A percentile compares a stretch with the other conserved stretches of the same genome.
phyloP scores from a whole-genome alignment of 1,284 basidiomycete species.

The Pseudozyma pruni region DNA sequence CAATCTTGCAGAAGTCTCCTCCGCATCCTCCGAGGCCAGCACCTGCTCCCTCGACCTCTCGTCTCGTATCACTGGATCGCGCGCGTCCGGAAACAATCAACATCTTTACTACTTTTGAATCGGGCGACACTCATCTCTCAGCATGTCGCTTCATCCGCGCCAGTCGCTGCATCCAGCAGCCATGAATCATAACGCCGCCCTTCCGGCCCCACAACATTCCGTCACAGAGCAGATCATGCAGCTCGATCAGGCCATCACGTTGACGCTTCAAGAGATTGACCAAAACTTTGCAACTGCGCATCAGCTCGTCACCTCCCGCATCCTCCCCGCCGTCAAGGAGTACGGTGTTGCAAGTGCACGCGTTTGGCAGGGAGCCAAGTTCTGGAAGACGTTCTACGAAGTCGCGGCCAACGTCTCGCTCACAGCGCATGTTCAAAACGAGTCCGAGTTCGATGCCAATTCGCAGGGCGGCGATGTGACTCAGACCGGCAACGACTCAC shows the following conservation, averaged over 20 bases:
- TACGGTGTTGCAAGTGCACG: constrained; percentile 87
- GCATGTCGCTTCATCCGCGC: constrained; percentile 44
- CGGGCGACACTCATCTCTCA: background rate
- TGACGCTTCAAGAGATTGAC: constrained; percentile 83
- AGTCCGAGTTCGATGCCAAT: constrained; percentile 40
- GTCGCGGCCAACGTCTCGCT: constrained; percentile 86
- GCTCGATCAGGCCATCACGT: constrained; percentile 92
- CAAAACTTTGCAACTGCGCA: constrained; percentile 91
- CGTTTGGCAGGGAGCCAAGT: constrained; percentile 88
- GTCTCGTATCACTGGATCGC: too few relatives aligned
- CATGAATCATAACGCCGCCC: constrained; percentile 25
- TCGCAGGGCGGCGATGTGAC: constrained; percentile 39
- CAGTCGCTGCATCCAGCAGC: constrained; percentile 50
- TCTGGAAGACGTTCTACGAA: constrained; percentile 96
- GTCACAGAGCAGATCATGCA: constrained; percentile 88
- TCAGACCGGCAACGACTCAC: constrained; percentile 33
- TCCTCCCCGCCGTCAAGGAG: constrained; percentile 86
- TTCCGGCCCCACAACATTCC: constrained; percentile 65
- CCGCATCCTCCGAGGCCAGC: too few relatives aligned
- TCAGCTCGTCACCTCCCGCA: constrained; percentile 80
- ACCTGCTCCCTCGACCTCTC: too few relatives aligned
- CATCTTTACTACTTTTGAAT: background rate
- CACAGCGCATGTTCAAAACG: constrained; percentile 40
- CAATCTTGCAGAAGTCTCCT: too few relatives aligned
- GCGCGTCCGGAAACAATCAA: too few relatives aligned